Evolutionary conservation across 2,329 filamentous ascomycete genomes (phyloP).

Genomic region (Fusarium redolens): DNA sequence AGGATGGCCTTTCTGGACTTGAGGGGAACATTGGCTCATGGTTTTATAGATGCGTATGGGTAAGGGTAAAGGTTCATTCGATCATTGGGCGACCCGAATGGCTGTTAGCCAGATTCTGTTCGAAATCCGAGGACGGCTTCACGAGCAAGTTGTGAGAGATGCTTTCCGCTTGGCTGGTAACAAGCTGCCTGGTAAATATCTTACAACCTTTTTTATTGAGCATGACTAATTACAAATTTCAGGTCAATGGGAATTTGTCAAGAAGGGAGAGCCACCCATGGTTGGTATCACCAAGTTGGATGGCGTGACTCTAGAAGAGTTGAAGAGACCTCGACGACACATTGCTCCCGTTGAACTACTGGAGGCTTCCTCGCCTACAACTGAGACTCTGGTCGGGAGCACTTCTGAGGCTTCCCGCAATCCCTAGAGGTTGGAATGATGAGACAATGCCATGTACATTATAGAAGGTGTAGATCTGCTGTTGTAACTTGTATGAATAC

Average conservation of each 20-base stretch:
- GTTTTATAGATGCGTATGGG: conserved; percentile 85
- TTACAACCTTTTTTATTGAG: not conserved
- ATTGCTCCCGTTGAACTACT: conserved; percentile 60
- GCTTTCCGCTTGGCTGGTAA: conserved; percentile 94
- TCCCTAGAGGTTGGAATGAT: conserved; percentile 27
- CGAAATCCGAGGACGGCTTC: conserved; percentile 89
- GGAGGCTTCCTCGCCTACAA: conserved; percentile 48
- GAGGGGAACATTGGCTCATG: conserved; percentile 30
- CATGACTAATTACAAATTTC: conserved; percentile 35
- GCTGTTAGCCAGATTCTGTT: conserved; percentile 92
- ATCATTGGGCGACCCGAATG: conserved; percentile 93
- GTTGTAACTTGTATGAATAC: conserved; percentile 45
- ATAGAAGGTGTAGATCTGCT: conserved; percentile 38
- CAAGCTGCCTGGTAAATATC: conserved; percentile 83
- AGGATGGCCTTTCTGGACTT: conserved; percentile 41
- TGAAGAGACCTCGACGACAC: conserved; percentile 82
- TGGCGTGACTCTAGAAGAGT: conserved; percentile 82
- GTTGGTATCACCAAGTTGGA: conserved; percentile 94
- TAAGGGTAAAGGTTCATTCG: conserved; percentile 97
- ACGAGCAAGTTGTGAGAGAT: conserved; percentile 94
- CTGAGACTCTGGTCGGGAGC: conserved; percentile 49
- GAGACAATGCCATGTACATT: conserved; percentile 40
- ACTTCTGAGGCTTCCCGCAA: conserved; percentile 49
- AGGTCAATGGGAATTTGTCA: conserved; percentile 93
- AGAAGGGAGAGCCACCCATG: conserved; percentile 87